phyloP scores from a whole-genome alignment of 768 basidiomycete genomes.

The Pulveroboletus ravenelii region DNA sequence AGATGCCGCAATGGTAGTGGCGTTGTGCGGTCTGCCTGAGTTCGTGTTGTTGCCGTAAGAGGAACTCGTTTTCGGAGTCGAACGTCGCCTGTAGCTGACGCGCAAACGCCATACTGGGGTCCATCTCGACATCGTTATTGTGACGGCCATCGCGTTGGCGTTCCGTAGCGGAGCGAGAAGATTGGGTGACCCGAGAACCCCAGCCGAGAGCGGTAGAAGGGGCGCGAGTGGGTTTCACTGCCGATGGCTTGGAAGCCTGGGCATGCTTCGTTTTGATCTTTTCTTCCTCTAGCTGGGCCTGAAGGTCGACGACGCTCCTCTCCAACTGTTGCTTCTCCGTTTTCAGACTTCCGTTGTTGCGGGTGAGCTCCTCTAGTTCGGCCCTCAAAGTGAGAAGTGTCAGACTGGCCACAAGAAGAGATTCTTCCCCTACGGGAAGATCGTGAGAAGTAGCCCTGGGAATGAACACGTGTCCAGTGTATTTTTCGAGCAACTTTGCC shows the following conservation, averaged over 20 bases:
- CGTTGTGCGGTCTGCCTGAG: conserved; percentile 31
- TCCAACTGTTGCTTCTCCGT: conserved; percentile 26
- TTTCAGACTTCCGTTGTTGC: conserved; percentile 22
- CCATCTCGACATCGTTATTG: neutral
- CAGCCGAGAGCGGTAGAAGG: neutral
- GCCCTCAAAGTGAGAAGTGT: conserved; percentile 40
- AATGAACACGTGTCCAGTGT: conserved; percentile 50
- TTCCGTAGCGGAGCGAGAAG: neutral
- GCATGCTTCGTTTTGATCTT: neutral
- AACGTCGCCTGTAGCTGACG: conserved; percentile 34
- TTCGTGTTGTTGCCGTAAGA: conserved; percentile 30
- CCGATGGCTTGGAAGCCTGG: conserved; percentile 1
- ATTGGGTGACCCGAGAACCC: neutral
- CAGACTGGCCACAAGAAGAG: conserved; percentile 47
- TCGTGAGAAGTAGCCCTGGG: conserved; percentile 26
- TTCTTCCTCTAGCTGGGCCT: conserved; percentile 10
- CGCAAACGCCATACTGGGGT: conserved; percentile 22
- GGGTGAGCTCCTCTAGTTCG: conserved; percentile 36
- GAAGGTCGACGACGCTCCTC: conserved; percentile 17
- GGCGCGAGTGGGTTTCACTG: neutral
- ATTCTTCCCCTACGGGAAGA: conserved; percentile 22
- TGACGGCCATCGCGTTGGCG: neutral
- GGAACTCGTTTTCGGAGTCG: conserved; percentile 37
- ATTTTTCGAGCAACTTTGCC: conserved; percentile 49
- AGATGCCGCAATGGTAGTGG: conserved; percentile 51